These are phyloP conservation scores for Microsporum audouinii DNA, from an alignment of 2,329 filamentous ascomycete species.

Conservation along the genomic window DNA sequence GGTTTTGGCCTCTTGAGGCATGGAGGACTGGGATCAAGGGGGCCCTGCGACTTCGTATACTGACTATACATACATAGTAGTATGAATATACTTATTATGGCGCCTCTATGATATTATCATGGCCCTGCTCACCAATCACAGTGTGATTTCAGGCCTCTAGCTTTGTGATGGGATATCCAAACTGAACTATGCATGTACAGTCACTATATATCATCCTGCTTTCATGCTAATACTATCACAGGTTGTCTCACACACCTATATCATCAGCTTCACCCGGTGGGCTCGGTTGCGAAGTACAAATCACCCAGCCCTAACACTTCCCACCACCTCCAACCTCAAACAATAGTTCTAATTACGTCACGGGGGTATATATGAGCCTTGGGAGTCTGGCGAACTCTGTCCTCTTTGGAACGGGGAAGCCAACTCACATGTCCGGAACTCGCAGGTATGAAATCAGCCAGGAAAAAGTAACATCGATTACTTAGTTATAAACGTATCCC, in stretches of 20 bases:
- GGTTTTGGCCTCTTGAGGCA: neutral
- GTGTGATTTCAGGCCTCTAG: neutral
- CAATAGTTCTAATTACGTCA: constrained; percentile 2
- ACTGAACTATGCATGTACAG: neutral
- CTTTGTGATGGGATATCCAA: neutral
- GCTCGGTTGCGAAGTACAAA: neutral
- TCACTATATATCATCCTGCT: neutral
- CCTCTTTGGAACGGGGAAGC: neutral
- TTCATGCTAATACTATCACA: neutral
- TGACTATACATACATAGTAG: neutral
- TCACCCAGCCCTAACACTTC: neutral
- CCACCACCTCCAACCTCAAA: neutral
- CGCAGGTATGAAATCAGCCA: neutral
- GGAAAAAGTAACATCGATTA: neutral
- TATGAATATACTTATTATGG: neutral
- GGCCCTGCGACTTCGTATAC: neutral
- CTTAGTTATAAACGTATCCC: neutral
- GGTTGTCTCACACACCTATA: neutral
- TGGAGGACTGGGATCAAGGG: neutral
- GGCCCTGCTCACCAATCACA: neutral
- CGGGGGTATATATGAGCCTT: neutral
- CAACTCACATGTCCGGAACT: neutral
- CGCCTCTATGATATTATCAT: neutral
- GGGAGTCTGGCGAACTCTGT: neutral
- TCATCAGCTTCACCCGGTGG: neutral